phyloP scores from a whole-genome alignment of 164 flowering plant genomes.

The Magnolia sinica region DNA sequence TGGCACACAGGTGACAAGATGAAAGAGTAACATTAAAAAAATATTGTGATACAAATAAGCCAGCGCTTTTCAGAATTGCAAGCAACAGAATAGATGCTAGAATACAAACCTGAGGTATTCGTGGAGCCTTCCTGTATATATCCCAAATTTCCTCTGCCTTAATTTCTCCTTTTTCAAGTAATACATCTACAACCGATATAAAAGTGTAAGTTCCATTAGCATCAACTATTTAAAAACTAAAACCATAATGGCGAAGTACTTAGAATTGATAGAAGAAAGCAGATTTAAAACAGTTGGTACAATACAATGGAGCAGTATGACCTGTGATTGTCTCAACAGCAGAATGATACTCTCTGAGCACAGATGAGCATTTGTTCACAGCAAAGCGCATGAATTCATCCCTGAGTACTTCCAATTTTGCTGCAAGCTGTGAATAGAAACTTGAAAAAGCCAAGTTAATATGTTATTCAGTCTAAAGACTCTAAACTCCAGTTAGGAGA shows the following conservation, averaged over 20 bases:
- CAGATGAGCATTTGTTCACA: slow-evolving; percentile 67
- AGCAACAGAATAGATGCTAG: neutral
- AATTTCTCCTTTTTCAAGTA: slow-evolving; percentile 80
- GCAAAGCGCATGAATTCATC: slow-evolving; percentile 94
- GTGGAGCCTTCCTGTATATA: slow-evolving; percentile 56
- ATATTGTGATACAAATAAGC: too few species aligned
- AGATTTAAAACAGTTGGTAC: neutral
- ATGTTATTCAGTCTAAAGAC: neutral
- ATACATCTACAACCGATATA: slow-evolving; percentile 47
- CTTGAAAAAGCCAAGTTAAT: neutral
- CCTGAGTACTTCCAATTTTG: slow-evolving; percentile 89
- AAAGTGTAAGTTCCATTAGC: slow-evolving; percentile 8
- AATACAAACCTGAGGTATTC: slow-evolving; percentile 61
- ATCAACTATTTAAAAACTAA: neutral
- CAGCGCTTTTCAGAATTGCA: neutral
- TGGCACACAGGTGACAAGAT: too few species aligned
- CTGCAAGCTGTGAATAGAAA: slow-evolving; percentile 54
- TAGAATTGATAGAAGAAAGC: neutral
- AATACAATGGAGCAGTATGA: slow-evolving; percentile 11
- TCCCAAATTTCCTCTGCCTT: slow-evolving; percentile 88
- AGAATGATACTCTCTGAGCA: slow-evolving; percentile 62
- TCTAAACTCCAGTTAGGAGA: neutral
- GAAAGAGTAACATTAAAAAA: neutral
- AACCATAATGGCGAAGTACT: neutral
- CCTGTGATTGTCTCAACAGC: slow-evolving; percentile 94